Percentiles rank a stretch among this genome's conserved stretches.
Evolutionary conservation across 441 rosid genomes (phyloP).

Genomic region (Bocquillonia castaneifolia): DNA sequence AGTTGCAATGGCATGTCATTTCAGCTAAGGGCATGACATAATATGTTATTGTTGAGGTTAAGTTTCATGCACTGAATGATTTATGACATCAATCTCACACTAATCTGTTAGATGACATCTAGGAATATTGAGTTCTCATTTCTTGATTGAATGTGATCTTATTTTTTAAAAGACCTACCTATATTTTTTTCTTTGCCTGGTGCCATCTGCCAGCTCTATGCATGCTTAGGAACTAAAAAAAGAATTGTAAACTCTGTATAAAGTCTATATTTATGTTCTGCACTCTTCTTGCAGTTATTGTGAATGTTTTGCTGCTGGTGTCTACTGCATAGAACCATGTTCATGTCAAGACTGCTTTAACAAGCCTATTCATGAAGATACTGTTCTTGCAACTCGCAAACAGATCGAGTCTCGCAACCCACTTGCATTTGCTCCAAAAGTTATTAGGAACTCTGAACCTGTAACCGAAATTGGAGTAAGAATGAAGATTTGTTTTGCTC

Average conservation of each 20-base stretch:
- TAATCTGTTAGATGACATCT: background rate
- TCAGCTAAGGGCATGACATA: background rate
- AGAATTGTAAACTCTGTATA: background rate
- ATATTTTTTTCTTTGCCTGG: background rate
- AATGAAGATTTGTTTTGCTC: conserved; percentile 7
- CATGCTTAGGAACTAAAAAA: background rate
- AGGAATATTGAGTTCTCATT: background rate
- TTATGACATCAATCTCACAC: background rate
- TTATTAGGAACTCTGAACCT: conserved; percentile 60
- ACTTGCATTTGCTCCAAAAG: conserved; percentile 99
- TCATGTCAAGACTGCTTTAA: conserved; percentile 95
- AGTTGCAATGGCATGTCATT: background rate
- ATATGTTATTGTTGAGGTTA: background rate
- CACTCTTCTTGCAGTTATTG: conserved; percentile 61
- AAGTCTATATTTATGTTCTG: background rate
- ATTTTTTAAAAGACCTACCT: background rate
- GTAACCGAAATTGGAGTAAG: conserved; percentile 62
- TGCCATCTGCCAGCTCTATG: background rate
- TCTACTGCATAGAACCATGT: conserved; percentile 96
- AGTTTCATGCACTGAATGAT: background rate
- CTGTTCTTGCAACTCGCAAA: conserved; percentile 92
- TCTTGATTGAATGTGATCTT: background rate
- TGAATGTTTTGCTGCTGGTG: conserved; percentile 99
- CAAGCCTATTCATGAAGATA: conserved; percentile 95
- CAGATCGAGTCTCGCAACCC: conserved; percentile 98